Base-by-base conservation (phyloP, 164 flowering plant genomes). In the Magnolia changhungtana region DNA sequence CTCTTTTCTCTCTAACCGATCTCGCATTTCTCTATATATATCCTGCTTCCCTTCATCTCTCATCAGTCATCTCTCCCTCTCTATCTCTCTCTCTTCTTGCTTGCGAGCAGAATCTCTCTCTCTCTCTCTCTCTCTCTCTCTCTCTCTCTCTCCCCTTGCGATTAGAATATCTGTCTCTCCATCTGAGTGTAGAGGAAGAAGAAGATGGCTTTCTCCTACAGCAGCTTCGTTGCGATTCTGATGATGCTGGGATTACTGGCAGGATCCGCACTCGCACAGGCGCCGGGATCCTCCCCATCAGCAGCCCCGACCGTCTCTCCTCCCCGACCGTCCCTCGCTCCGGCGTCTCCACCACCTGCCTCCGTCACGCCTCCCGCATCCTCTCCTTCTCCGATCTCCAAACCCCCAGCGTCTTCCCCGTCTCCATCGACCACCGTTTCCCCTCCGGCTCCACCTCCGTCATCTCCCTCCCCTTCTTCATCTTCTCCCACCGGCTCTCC, bases 341-440 rank as follows among this genome's bases (percentile, higher is more conserved):
- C 76, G 8, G 66, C 50, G 1, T 6, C 50, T 68, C 1, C 55
- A 19, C 76, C 59, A 5, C n/a, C 76, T 9, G 0, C 72, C 19
- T 49, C 72, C 72, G 19, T 29, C 10, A 13, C 45, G 13, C n/a
- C 51, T 14, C 55, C 72, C 7, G 71, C 71, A 3, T 68, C n/a
- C 37, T 1, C 71, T 13, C 71, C 71, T 11, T 68, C 71, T 18
- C 71, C 71, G 8, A 9, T 18, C 14, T 49, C 58, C 6, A 19
- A 49, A 18, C 18, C 73, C 59, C 73, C 73, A 18, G 23, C 73
- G 18, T 50, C 73, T 1, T n/a, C 73, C 19, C 73, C 73, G 10
- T 50, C 73, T 50, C 58, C 58, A 18, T 18, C 24, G 8, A 7
- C n/a, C 50, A 45, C 18, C 59, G 1, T n/a, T 11, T 55, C 61